phyloP scores from a whole-genome alignment of 2,329 filamentous ascomycete genomes.

The Daldinia sp. region DNA sequence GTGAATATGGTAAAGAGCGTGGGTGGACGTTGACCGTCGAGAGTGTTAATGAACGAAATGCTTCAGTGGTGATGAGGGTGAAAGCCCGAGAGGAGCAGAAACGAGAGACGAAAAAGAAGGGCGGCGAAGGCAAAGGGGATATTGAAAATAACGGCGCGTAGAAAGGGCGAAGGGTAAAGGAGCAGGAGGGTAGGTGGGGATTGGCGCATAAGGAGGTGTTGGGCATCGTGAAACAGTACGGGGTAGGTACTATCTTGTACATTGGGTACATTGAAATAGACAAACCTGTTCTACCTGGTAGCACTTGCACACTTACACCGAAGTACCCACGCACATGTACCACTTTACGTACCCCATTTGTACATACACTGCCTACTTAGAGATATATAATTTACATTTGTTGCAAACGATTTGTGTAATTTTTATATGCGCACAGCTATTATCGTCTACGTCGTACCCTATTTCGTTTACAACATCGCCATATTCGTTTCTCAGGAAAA shows the following conservation, averaged over 20 bases:
- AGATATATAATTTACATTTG: not conserved
- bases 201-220: slow-evolving; percentile 39
- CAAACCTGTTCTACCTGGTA: not conserved
- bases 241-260: slow-evolving; percentile 38
- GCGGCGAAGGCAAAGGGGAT: slow-evolving; percentile 27
- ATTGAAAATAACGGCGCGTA: slow-evolving; percentile 26
- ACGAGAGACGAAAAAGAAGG: slow-evolving; percentile 27
- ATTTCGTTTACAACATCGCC: not conserved
- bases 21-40: slow-evolving; percentile 44
- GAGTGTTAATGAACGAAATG: slow-evolving; percentile 41
- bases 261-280: slow-evolving; percentile 24
- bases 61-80: slow-evolving; percentile 36
- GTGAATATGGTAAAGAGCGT: slow-evolving; percentile 48
- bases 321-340: not conserved
- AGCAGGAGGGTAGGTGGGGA: slow-evolving; percentile 41
- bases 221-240: slow-evolving; percentile 41
- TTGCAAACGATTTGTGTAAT: slow-evolving; percentile 4
- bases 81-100: slow-evolving; percentile 30
- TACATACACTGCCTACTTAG: not conserved
- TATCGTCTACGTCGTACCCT: not conserved
- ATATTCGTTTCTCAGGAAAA: not conserved
- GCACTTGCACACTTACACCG: not conserved
- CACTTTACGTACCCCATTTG: not conserved
- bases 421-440: not conserved
- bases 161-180: slow-evolving; percentile 40